Evolutionary conservation across 2,329 filamentous ascomycete genomes (phyloP).

Genomic region (Colletotrichum paranaense): DNA sequence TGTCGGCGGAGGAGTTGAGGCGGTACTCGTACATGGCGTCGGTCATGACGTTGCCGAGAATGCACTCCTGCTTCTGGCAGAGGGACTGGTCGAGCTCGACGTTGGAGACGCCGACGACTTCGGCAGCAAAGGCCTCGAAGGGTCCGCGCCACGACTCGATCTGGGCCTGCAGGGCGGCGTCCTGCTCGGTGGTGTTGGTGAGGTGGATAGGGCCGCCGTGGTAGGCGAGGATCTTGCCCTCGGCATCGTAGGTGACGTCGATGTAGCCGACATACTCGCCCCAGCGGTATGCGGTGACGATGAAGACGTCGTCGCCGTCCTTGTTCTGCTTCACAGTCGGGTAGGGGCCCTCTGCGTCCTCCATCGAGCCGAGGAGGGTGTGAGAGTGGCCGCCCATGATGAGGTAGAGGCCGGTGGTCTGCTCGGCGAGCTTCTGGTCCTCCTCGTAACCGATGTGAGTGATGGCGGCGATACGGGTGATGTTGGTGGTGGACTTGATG

Average conservation of each 20-base stretch:
- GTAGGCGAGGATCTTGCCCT: conserved; percentile 72
- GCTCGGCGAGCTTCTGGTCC: conserved; percentile 69
- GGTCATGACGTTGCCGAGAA: conserved; percentile 65
- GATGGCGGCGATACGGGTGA: conserved; percentile 73
- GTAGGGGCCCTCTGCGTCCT: conserved; percentile 68
- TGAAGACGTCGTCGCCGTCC: conserved; percentile 74
- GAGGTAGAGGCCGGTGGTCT: conserved; percentile 72
- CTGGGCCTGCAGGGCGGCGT: conserved; percentile 66
- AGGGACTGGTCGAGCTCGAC: conserved; percentile 68
- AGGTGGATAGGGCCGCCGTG: conserved; percentile 73
- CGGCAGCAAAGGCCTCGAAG: conserved; percentile 68
- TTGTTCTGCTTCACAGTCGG: conserved; percentile 71
- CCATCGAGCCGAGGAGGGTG: conserved; percentile 70
- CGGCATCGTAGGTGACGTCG: conserved; percentile 70
- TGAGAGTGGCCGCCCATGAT: conserved; percentile 74
- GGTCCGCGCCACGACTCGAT: conserved; percentile 69
- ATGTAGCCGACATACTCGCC: conserved; percentile 77
- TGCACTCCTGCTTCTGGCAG: conserved; percentile 69
- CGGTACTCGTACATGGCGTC: conserved; percentile 73
- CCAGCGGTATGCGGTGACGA: conserved; percentile 76
- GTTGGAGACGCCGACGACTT: conserved; percentile 66
- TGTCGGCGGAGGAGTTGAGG: conserved; percentile 55
- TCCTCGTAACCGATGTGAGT: conserved; percentile 76
- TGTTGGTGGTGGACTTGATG: conserved; percentile 70
- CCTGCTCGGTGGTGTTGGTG: conserved; percentile 69